Conservation (phyloP, 345 rosid species). For the Hirschfeldia incana region DNA sequence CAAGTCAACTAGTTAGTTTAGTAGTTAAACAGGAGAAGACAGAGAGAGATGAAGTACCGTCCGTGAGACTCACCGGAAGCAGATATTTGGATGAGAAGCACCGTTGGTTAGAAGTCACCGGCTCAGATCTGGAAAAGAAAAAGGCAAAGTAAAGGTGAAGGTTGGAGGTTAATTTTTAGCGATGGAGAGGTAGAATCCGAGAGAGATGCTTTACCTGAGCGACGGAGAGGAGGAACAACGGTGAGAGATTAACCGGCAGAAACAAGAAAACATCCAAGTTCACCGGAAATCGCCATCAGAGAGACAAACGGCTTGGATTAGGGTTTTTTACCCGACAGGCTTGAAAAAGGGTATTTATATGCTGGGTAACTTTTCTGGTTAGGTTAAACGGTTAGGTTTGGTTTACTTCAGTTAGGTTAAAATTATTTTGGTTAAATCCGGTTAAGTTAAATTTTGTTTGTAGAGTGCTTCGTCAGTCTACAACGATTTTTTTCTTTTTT, state of each 20-base stretch:
- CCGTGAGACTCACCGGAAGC: background rate
- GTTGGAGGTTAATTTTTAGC: background rate
- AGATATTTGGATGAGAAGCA: background rate
- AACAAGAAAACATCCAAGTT: too few species aligned
- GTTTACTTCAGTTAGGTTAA: too few species aligned
- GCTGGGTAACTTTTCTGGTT: background rate
- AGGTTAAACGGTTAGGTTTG: background rate
- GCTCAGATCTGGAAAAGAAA: background rate
- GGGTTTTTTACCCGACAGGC: background rate
- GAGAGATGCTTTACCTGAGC: too few species aligned
- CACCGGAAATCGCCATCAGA: background rate
- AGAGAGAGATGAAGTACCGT: too few species aligned
- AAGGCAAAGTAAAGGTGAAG: background rate
- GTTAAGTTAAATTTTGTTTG: too few species aligned
- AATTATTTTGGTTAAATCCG: too few species aligned
- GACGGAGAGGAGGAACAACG: background rate
- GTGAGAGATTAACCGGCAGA: background rate
- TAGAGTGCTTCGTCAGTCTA: too few species aligned
- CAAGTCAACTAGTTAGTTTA: too few species aligned
- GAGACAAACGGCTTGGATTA: background rate
- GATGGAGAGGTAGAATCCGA: background rate
- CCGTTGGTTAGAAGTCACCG: background rate
- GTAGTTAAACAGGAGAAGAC: too few species aligned
- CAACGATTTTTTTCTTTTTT: too few species aligned
- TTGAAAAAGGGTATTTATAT: too few species aligned